These are phyloP conservation scores for Lomentospora prolificans DNA, from an alignment of 2,329 filamentous ascomycete species.

Conservation along the genomic window DNA sequence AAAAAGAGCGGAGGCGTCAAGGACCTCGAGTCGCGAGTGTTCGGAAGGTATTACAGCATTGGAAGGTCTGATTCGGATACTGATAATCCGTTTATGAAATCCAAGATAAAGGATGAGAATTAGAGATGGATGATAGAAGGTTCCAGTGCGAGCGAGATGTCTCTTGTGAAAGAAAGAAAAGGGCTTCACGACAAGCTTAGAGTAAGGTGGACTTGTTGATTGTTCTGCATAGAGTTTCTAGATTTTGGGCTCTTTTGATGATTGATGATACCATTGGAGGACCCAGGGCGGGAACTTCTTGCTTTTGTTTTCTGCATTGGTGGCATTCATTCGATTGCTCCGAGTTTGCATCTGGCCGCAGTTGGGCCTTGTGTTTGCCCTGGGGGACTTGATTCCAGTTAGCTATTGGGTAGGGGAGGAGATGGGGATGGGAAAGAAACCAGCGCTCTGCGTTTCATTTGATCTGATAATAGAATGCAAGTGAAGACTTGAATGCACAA, in stretches of 20 bases:
- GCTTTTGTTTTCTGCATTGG: neutral
- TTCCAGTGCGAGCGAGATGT: neutral
- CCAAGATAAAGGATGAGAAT: slow-evolving; percentile 10
- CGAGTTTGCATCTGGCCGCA: no score
- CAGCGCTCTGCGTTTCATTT: no score
- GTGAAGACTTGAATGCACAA: no score
- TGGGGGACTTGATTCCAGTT: no score
- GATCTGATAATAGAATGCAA: no score
- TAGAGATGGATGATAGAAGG: neutral
- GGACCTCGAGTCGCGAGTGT: slow-evolving; percentile 21
- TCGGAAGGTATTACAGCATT: slow-evolving; percentile 21
- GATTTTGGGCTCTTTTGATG: neutral
- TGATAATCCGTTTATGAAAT: slow-evolving; percentile 6
- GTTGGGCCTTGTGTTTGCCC: no score
- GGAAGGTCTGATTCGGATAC: slow-evolving; percentile 11
- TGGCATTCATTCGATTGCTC: neutral
- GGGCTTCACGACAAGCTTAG: no score
- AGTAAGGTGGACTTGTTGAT: no score
- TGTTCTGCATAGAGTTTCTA: no score
- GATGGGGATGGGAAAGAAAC: no score
- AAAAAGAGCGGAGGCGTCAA: slow-evolving; percentile 14
- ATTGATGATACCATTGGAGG: neutral
- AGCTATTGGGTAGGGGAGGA: no score
- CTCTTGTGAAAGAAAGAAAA: no score
- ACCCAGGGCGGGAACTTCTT: neutral